phyloP scores from a whole-genome alignment of 495 filamentous ascomycete genomes.

The Pyrenula aspistea region DNA sequence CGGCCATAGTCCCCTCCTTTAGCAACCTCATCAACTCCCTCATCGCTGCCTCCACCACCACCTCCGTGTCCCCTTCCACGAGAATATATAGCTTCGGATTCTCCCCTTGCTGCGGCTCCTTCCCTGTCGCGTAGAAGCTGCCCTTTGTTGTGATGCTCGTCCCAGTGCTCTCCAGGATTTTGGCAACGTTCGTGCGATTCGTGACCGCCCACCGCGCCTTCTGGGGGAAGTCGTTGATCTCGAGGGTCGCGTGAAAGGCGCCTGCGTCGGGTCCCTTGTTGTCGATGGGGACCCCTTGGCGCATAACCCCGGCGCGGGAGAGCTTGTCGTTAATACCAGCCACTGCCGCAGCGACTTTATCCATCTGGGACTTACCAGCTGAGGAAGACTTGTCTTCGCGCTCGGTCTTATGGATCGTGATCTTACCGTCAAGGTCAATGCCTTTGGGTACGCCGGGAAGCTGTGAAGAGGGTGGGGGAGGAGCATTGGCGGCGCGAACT shows the following conservation, averaged over 20 bases:
- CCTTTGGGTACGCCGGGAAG: slow-evolving; percentile 45
- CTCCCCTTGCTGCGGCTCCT: slow-evolving; percentile 58
- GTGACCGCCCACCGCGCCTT: slow-evolving; percentile 99
- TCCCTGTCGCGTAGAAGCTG: slow-evolving; percentile 72
- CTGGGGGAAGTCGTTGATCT: slow-evolving; percentile 99
- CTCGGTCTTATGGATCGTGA: slow-evolving; percentile 68
- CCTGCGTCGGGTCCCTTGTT: slow-evolving; percentile 97
- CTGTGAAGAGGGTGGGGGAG: slow-evolving; percentile 12
- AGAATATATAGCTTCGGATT: slow-evolving; percentile 92
- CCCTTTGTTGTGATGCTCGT: slow-evolving; percentile 98
- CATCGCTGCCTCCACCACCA: slow-evolving; percentile 86
- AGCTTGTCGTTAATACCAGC: slow-evolving; percentile 78
- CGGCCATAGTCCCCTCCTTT: slow-evolving; percentile 86
- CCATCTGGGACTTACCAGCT: slow-evolving; percentile 56
- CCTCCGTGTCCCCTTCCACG: slow-evolving; percentile 92
- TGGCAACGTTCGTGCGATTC: slow-evolving; percentile 96
- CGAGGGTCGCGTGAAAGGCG: slow-evolving; percentile 91
- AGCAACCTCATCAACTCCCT: slow-evolving; percentile 76
- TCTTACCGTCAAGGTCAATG: slow-evolving; percentile 59
- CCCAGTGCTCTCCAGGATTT: slow-evolving; percentile 89
- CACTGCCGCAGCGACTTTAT: slow-evolving; percentile 74
- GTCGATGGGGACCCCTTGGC: slow-evolving; percentile 89
- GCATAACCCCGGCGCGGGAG: slow-evolving; percentile 72
- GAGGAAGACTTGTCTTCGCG: slow-evolving; percentile 21
- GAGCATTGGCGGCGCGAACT: slow-evolving; percentile 42